A percentile compares a stretch with the other conserved stretches of the same genome.
Conservation (phyloP, 2,329 filamentous ascomycete species). For the Fusarium sp. region DNA sequence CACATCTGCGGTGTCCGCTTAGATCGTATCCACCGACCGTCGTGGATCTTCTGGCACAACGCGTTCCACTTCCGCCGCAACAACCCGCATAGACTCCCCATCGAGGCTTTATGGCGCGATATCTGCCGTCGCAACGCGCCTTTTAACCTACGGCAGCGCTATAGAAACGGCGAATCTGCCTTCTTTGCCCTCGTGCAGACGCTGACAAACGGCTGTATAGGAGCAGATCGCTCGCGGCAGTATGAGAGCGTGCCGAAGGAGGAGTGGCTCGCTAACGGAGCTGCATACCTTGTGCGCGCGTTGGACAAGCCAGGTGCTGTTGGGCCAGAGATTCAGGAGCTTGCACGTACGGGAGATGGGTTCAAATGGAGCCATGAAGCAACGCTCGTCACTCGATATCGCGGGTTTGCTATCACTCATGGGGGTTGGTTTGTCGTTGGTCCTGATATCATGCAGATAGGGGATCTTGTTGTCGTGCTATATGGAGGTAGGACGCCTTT, state of each 20-base stretch:
- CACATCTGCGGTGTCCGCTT: slow-evolving; percentile 50
- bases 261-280: slow-evolving; percentile 53
- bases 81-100: slow-evolving; percentile 34
- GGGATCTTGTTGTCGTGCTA: slow-evolving; percentile 53
- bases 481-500: slow-evolving; percentile 55
- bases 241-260: slow-evolving; percentile 45
- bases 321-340: slow-evolving; percentile 43
- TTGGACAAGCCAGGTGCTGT: slow-evolving; percentile 26
- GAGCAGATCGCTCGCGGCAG: slow-evolving; percentile 47
- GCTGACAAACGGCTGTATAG: slow-evolving; percentile 53
- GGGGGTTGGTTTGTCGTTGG: slow-evolving; percentile 54
- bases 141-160: slow-evolving; percentile 49
- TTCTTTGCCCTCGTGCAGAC: slow-evolving; percentile 55
- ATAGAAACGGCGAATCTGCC: slow-evolving; percentile 48
- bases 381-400: slow-evolving; percentile 53
- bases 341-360: slow-evolving; percentile 50
- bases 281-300: slow-evolving; percentile 52
- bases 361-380: slow-evolving; percentile 57
- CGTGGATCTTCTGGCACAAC: slow-evolving; percentile 51
- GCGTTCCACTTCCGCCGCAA: slow-evolving; percentile 51
- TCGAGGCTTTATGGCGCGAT: slow-evolving; percentile 51
- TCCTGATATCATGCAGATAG: slow-evolving; percentile 50
- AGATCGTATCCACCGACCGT: slow-evolving; percentile 46
- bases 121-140: slow-evolving; percentile 43
- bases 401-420: slow-evolving; percentile 53